A percentile compares a stretch with the other conserved stretches of the same genome.
Conservation (phyloP, 371 early-diverging fungal species). For the Mortierella sp. region DNA sequence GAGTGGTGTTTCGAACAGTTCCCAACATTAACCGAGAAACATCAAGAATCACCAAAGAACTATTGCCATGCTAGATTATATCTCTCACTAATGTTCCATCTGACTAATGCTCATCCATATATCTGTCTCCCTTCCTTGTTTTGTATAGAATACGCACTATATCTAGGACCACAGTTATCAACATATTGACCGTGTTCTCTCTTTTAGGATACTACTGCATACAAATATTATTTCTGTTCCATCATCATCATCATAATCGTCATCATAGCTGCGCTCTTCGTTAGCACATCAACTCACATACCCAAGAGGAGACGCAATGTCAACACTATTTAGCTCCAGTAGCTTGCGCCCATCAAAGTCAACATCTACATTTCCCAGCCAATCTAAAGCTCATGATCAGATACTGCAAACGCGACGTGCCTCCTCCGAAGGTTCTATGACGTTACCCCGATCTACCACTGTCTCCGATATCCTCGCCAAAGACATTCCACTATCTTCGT, state of each 20-base stretch:
- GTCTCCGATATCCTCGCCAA: conserved; percentile 12
- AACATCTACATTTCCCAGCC: conserved; percentile 16
- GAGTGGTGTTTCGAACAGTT: conserved; percentile 1
- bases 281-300: background rate
- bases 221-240: background rate
- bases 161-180: background rate
- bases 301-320: background rate
- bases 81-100: background rate
- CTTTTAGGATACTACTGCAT: background rate
- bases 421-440: conserved; percentile 30
- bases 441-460: conserved; percentile 1
- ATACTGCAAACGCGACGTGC: conserved; percentile 26
- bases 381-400: conserved; percentile 13
- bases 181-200: background rate
- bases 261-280: too few relatives aligned
- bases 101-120: background rate
- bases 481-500: conserved; percentile 16
- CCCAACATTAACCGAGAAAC: background rate
- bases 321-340: conserved; percentile 2
- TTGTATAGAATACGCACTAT: background rate
- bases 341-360: conserved; percentile 28
- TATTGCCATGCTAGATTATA: background rate
- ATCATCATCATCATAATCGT: background rate
- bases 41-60: background rate
- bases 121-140: background rate